These are phyloP conservation scores for Pilaira anomala DNA, from an alignment of 192 early-diverging fungal genomes.

Conservation along the genomic window DNA sequence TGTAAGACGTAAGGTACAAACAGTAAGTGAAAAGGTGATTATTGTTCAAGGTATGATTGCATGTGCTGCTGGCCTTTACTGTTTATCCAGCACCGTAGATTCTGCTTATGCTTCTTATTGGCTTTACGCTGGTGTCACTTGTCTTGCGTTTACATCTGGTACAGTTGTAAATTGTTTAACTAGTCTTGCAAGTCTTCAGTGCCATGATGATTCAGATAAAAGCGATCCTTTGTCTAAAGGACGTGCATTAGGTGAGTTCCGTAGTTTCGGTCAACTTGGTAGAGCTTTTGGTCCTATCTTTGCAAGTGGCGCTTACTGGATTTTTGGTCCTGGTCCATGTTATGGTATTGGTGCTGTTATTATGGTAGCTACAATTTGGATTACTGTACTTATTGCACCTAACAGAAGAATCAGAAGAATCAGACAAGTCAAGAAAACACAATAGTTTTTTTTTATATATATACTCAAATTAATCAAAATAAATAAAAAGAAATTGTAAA, in stretches of 20 bases:
- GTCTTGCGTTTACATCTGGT: constrained; percentile 86
- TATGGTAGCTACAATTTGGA: constrained; percentile 32
- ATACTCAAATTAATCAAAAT: background rate
- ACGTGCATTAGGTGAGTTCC: constrained; percentile 76
- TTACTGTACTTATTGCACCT: background rate
- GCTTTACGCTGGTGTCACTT: constrained; percentile 67
- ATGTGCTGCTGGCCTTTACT: constrained; percentile 61
- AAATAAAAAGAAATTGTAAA: constrained; percentile 3
- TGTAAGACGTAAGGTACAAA: constrained; percentile 71
- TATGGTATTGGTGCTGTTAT: constrained; percentile 57
- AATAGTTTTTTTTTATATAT: constrained; percentile 1
- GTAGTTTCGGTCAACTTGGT: constrained; percentile 88
- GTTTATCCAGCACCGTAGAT: constrained; percentile 44
- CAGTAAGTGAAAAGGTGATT: constrained; percentile 65
- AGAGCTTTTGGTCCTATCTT: constrained; percentile 84
- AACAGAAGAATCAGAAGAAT: background rate
- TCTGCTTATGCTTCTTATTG: background rate
- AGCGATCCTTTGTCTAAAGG: constrained; percentile 53
- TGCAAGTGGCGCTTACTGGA: constrained; percentile 87
- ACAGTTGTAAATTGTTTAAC: constrained; percentile 94
- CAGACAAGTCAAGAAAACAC: background rate
- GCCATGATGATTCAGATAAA: constrained; percentile 36
- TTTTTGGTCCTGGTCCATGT: constrained; percentile 58
- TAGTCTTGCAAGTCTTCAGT: constrained; percentile 63
- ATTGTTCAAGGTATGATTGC: constrained; percentile 75